Evolutionary conservation across 176 grass and related monocot genomes (phyloP).

Genomic region (Zea luxurians): DNA sequence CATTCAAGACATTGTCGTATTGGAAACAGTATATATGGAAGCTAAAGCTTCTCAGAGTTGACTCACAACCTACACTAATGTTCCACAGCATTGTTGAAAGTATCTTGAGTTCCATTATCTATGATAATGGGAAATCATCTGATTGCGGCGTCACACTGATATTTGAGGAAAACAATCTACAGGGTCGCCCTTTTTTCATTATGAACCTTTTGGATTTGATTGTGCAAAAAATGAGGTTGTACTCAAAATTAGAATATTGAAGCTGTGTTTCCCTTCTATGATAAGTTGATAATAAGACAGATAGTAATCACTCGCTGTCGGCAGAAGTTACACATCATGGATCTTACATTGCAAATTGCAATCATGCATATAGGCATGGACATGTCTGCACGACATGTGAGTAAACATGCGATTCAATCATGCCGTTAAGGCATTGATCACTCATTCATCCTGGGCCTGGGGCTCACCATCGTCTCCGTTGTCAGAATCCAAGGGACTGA

Average conservation of each 20-base stretch:
- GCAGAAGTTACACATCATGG: not conserved
- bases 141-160: not conserved
- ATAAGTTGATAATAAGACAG: not conserved
- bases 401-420: not conserved
- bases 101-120: not conserved
- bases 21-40: not conserved
- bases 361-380: not conserved
- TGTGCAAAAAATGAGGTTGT: not conserved
- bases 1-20: not conserved
- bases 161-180: not conserved
- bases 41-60: not conserved
- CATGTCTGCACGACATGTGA: not conserved
- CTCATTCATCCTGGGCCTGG: not conserved
- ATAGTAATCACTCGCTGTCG: not conserved
- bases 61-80: not conserved
- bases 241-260: not conserved
- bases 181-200: too few species aligned
- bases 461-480: not conserved
- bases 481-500: slow-evolving; percentile 61
- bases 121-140: not conserved
- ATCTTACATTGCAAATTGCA: not conserved
- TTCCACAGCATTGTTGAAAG: not conserved
- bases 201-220: too few species aligned
- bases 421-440: not conserved
- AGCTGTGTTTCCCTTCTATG: not conserved